A percentile compares a stretch with the other conserved stretches of the same genome.
These are phyloP conservation scores for Suillus plorans DNA, from an alignment of 768 basidiomycete genomes.

Conservation along the genomic window DNA sequence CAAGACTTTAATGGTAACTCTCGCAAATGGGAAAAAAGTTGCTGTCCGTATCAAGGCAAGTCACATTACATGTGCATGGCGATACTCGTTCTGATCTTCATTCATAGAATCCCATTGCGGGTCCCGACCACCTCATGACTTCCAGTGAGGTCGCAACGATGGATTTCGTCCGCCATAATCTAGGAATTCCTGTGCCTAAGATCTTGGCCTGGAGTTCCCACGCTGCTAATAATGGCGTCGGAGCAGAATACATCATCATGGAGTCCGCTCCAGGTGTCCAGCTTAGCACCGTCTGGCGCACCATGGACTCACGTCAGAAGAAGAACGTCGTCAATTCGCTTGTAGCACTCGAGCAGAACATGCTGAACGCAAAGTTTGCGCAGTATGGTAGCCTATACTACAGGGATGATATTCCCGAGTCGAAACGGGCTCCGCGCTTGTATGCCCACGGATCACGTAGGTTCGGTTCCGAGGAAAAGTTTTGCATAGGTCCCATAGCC, in stretches of 20 bases:
- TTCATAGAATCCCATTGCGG: slow-evolving; percentile 24
- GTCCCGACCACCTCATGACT: slow-evolving; percentile 27
- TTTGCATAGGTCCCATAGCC: slow-evolving; percentile 32
- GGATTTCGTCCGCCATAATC: slow-evolving; percentile 26
- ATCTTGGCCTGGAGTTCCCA: slow-evolving; percentile 30
- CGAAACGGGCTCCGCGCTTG: slow-evolving; percentile 7
- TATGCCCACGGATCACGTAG: slow-evolving; percentile 12
- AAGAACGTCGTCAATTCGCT: slow-evolving; percentile 18
- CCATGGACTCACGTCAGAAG: slow-evolving; percentile 16
- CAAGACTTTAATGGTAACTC: slow-evolving; percentile 13
- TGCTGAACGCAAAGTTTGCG: slow-evolving; percentile 23
- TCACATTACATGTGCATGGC: neutral
- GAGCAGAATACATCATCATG: slow-evolving; percentile 35
- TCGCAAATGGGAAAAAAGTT: slow-evolving; percentile 12
- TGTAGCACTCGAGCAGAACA: slow-evolving; percentile 22
- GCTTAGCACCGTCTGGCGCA: slow-evolving; percentile 20
- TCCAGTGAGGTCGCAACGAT: slow-evolving; percentile 39
- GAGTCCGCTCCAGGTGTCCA: slow-evolving; percentile 29
- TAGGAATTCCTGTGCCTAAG: slow-evolving; percentile 29
- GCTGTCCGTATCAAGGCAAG: slow-evolving; percentile 15
- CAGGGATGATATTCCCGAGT: slow-evolving; percentile 23
- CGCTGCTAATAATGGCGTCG: slow-evolving; percentile 22
- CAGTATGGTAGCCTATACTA: slow-evolving; percentile 34
- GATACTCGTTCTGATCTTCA: neutral
- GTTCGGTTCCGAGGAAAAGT: slow-evolving; percentile 21